Evolutionary conservation across 208 protist species (phyloP).

Genomic region (Wallacemonas collosoma): DNA sequence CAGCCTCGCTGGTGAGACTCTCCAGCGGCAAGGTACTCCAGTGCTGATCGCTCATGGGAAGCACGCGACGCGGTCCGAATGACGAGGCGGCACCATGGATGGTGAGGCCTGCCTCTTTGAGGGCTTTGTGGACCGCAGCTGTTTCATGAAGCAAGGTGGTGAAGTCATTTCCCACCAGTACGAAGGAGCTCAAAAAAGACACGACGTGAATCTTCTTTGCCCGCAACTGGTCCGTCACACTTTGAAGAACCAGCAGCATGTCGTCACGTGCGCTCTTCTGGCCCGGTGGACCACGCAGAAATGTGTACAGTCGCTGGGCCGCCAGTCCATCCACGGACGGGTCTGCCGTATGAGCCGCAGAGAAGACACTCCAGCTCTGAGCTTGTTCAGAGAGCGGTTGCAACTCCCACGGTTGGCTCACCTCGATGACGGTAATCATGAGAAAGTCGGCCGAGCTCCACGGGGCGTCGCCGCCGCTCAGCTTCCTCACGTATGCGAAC

Average conservation of each 20-base stretch:
- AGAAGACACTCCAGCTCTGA: conserved; percentile 48
- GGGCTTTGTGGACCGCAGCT: conserved; percentile 52
- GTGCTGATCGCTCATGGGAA: conserved; percentile 19
- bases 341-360: neutral
- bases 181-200: conserved; percentile 52
- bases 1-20: conserved; percentile 31
- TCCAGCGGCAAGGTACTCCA: conserved; percentile 53
- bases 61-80: conserved; percentile 45
- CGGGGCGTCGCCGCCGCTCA: neutral
- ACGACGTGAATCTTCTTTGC: conserved; percentile 31
- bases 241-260: conserved; percentile 37
- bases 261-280: conserved; percentile 49
- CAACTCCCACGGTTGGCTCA: conserved; percentile 48
- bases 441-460: neutral
- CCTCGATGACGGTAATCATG: conserved; percentile 49
- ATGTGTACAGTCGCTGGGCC: conserved; percentile 32
- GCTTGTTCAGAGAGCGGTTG: conserved; percentile 58
- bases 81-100: conserved; percentile 46
- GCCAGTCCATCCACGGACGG: neutral
- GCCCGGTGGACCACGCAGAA: conserved; percentile 52
- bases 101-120: conserved; percentile 48
- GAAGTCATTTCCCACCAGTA: conserved; percentile 50
- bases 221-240: conserved; percentile 40
- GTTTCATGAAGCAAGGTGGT: conserved; percentile 56
- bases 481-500: neutral